A percentile compares a stretch with the other conserved stretches of the same genome.
Conservation (phyloP, 495 filamentous ascomycete species). For the Tuber aestivum region DNA sequence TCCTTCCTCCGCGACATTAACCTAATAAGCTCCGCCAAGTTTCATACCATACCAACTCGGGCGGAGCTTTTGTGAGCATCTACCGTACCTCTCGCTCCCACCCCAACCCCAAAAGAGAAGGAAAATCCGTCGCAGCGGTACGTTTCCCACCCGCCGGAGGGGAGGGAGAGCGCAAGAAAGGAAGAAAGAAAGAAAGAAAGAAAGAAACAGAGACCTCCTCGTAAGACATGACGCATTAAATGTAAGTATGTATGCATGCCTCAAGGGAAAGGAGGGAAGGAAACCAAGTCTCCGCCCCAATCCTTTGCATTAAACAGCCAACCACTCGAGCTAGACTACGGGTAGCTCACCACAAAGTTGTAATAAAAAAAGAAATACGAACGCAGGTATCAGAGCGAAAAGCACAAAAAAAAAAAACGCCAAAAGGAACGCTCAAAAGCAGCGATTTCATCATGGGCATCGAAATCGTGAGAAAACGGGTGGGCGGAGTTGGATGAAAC, state of each 20-base stretch:
- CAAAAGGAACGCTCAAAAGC: background rate
- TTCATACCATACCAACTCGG: background rate
- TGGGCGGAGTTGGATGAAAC: background rate
- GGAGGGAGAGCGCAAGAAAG: background rate
- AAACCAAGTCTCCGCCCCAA: background rate
- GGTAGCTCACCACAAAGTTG: background rate
- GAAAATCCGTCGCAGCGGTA: background rate
- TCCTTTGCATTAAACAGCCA: background rate
- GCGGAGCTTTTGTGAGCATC: background rate
- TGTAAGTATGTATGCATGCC: background rate
- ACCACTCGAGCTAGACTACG: background rate
- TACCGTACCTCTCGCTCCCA: background rate
- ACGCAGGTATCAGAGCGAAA: background rate
- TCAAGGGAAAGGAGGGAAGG: background rate
- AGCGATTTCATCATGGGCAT: background rate
- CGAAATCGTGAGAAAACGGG: slow-evolving; percentile 5
- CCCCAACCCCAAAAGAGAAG: background rate
- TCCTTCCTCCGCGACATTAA: background rate
- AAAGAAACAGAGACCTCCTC: background rate
- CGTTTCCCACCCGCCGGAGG: background rate
- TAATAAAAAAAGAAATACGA: background rate
- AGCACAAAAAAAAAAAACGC: background rate
- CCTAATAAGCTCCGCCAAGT: background rate
- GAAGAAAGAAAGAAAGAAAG: background rate
- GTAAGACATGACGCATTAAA: slow-evolving; percentile 2